A percentile compares a stretch with the other conserved stretches of the same genome.
phyloP scores from a whole-genome alignment of 805 yeast genomes.

The Kuraishia hungarica region DNA sequence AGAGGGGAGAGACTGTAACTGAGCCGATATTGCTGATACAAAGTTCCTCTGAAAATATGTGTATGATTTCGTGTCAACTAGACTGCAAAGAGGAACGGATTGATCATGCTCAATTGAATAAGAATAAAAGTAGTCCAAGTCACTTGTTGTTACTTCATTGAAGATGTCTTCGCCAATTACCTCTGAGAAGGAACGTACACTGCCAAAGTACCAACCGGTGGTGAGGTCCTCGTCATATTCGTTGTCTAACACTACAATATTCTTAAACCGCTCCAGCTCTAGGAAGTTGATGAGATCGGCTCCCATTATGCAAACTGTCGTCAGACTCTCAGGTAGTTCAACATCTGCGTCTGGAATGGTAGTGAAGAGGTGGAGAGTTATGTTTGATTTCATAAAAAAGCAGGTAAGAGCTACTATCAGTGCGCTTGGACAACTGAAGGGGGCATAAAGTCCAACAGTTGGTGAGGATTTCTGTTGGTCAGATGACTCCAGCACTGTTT shows the following conservation, averaged over 20 bases:
- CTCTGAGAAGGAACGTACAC: conserved; percentile 3
- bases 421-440: conserved; percentile 11
- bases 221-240: conserved; percentile 8
- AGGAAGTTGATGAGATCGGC: conserved; percentile 17
- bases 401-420: conserved; percentile 15
- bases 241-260: conserved; percentile 17
- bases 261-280: conserved; percentile 13
- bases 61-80: conserved; percentile 13
- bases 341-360: conserved; percentile 3
- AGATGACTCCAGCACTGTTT: too few relatives aligned
- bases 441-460: conserved; percentile 15
- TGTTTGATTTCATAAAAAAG: conserved; percentile 12
- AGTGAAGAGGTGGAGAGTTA: conserved; percentile 4
- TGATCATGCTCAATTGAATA: conserved; percentile 15
- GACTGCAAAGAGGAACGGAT: conserved; percentile 16
- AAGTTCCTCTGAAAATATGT: conserved; percentile 24
- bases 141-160: conserved; percentile 2
- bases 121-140: conserved; percentile 7
- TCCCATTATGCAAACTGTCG: conserved; percentile 19
- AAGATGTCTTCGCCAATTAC: conserved; percentile 8
- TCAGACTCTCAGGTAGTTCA: background rate
- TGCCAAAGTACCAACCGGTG: conserved; percentile 9
- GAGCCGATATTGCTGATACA: conserved; percentile 26
- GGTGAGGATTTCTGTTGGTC: background rate
- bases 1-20: conserved; percentile 21